These are phyloP conservation scores for Sicyos edulis DNA, from an alignment of 306 rosid species.

Conservation along the genomic window DNA sequence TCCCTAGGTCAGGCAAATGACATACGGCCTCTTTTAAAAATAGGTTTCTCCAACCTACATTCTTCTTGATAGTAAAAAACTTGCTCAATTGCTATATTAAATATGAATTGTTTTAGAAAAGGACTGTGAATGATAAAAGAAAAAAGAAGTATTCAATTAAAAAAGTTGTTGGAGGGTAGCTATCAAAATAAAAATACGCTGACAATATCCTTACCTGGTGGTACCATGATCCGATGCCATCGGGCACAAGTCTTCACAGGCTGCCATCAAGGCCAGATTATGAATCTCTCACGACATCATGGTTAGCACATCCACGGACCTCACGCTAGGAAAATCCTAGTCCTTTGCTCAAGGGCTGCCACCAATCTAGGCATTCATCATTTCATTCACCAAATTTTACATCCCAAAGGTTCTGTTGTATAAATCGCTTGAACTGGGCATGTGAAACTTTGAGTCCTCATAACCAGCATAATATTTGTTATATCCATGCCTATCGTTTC, in stretches of 20 bases:
- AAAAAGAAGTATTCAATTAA: not conserved
- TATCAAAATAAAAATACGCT: not conserved
- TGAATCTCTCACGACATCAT: conserved; percentile 33
- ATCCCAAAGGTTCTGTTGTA: conserved; percentile 82
- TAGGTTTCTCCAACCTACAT: not conserved
- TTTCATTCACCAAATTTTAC: conserved; percentile 32
- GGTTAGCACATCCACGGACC: conserved; percentile 29
- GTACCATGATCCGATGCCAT: conserved; percentile 14
- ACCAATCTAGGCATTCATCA: conserved; percentile 24
- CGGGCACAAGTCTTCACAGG: conserved; percentile 33
- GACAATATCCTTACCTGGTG: conserved; percentile 6
- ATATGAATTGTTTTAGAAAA: no score
- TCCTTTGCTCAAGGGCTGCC: conserved; percentile 25
- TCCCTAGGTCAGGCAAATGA: not conserved
- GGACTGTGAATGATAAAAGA: no score
- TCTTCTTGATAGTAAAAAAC: not conserved
- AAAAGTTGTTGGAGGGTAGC: not conserved
- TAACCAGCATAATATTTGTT: conserved; percentile 67
- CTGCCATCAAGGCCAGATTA: conserved; percentile 35
- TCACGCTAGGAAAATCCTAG: conserved; percentile 28
- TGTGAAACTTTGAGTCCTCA: conserved; percentile 70
- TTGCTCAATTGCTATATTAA: no score
- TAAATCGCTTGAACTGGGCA: conserved; percentile 68
- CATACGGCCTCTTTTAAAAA: not conserved
- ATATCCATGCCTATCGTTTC: conserved; percentile 73